A percentile compares a stretch with the other conserved stretches of the same genome.
phyloP scores from a whole-genome alignment of 2,329 filamentous ascomycete genomes.

The Trichoderma afroharzianum region DNA sequence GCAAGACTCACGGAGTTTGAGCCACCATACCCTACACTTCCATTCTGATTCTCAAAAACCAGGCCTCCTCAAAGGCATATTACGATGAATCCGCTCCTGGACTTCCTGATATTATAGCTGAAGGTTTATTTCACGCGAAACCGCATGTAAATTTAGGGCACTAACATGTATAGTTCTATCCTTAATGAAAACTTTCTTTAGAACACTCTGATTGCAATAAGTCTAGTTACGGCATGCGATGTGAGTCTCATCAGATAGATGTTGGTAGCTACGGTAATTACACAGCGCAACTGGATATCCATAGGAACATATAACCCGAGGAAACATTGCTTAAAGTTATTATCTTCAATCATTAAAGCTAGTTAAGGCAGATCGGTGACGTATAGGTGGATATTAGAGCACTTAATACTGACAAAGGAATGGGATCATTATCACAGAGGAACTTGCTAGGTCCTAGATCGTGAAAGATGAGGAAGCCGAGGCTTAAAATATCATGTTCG shows the following conservation, averaged over 20 bases:
- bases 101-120: not conserved
- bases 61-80: not conserved
- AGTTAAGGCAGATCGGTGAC: rapidly evolving
- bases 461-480: too few relatives aligned
- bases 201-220: too few relatives aligned
- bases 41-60: not conserved
- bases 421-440: too few relatives aligned
- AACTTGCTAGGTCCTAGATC: too few relatives aligned
- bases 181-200: too few relatives aligned
- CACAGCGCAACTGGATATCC: not conserved
- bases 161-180: too few relatives aligned
- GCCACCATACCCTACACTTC: not conserved
- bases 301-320: not conserved
- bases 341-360: not conserved
- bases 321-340: not conserved
- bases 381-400: not conserved
- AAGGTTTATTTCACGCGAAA: too few relatives aligned
- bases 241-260: too few relatives aligned
- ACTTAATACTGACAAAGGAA: too few relatives aligned
- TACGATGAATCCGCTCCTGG: not conserved
- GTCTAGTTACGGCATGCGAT: too few relatives aligned
- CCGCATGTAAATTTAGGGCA: too few relatives aligned
- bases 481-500: not conserved
- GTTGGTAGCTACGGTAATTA: not conserved
- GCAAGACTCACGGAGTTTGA: not conserved